phyloP scores from a whole-genome alignment of 495 filamentous ascomycete species.

The Penicillium steckii region DNA sequence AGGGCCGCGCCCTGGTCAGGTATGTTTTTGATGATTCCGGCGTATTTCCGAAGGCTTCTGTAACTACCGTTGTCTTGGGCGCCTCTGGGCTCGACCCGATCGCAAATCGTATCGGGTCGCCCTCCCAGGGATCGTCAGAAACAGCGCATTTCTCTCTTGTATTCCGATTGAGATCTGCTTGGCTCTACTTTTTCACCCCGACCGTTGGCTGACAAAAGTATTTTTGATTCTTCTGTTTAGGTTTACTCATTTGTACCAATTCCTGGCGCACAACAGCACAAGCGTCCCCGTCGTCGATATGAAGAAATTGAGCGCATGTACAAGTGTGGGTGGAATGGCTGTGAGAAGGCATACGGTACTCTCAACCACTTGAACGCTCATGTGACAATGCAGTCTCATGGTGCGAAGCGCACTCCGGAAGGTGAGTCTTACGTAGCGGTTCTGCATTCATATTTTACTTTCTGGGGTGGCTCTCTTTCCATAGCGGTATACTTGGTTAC shows the following conservation, averaged over 20 bases:
- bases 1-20: conserved; percentile 67
- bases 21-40: conserved; percentile 56
- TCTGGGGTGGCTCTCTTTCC: neutral
- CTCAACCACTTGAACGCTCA: conserved; percentile 96
- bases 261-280: conserved; percentile 95
- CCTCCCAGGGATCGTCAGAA: conserved; percentile 32
- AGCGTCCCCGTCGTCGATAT: conserved; percentile 89
- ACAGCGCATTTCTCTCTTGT: conserved; percentile 19
- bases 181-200: neutral
- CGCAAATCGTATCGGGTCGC: conserved; percentile 13
- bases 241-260: conserved; percentile 99
- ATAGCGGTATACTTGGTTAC: conserved; percentile 3
- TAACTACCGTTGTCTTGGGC: conserved; percentile 36
- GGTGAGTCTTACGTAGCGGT: conserved; percentile 57
- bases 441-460: no score
- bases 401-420: conserved; percentile 90
- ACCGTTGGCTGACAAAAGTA: neutral
- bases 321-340: conserved; percentile 97
- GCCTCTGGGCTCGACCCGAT: conserved; percentile 17
- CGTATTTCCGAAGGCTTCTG: conserved; percentile 30
- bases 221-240: conserved; percentile 51
- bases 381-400: conserved; percentile 97
- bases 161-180: conserved; percentile 3
- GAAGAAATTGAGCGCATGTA: conserved; percentile 99
- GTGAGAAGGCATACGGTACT: conserved; percentile 96